Evolutionary conservation across 805 yeast species (phyloP).

Genomic region (Lipomyces orientalis): DNA sequence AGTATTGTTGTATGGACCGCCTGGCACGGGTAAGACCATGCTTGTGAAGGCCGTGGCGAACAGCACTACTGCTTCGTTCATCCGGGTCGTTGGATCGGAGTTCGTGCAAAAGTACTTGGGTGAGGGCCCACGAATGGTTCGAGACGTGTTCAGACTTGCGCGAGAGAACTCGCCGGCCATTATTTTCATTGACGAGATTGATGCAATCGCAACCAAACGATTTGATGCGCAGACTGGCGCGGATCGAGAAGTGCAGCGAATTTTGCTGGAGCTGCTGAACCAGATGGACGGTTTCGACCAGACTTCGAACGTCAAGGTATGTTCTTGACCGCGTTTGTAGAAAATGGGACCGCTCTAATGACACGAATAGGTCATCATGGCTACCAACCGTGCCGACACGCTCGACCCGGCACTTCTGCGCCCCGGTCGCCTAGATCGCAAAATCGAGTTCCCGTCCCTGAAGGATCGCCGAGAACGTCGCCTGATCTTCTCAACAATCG

Average conservation of each 20-base stretch:
- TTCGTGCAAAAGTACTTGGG: slow-evolving; percentile 98
- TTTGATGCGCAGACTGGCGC: slow-evolving; percentile 99
- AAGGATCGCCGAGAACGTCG: slow-evolving; percentile 98
- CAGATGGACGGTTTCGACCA: slow-evolving; percentile 99
- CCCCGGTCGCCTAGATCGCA: slow-evolving; percentile 98
- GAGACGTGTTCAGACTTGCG: slow-evolving; percentile 96
- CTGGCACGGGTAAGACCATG: slow-evolving; percentile 99
- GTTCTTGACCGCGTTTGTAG: slow-evolving; percentile 46
- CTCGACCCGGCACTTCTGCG: slow-evolving; percentile 97
- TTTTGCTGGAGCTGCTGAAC: slow-evolving; percentile 88
- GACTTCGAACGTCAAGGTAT: slow-evolving; percentile 78
- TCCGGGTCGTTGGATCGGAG: slow-evolving; percentile 97
- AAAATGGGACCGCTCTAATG: not conserved
- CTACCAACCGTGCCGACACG: slow-evolving; percentile 99
- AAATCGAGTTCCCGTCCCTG: slow-evolving; percentile 94
- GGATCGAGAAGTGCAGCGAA: slow-evolving; percentile 98
- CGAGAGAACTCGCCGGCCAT: slow-evolving; percentile 97
- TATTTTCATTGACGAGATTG: slow-evolving; percentile 97
- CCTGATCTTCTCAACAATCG: slow-evolving; percentile 91
- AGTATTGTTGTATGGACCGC: slow-evolving; percentile 97
- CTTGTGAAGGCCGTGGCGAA: slow-evolving; percentile 98
- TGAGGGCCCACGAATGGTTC: slow-evolving; percentile 99
- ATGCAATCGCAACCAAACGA: slow-evolving; percentile 98
- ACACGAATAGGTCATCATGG: slow-evolving; percentile 71
- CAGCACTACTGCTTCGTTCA: slow-evolving; percentile 92